phyloP scores from a whole-genome alignment of 2,329 filamentous ascomycete genomes.

The Fusarium brevicatenulatum region DNA sequence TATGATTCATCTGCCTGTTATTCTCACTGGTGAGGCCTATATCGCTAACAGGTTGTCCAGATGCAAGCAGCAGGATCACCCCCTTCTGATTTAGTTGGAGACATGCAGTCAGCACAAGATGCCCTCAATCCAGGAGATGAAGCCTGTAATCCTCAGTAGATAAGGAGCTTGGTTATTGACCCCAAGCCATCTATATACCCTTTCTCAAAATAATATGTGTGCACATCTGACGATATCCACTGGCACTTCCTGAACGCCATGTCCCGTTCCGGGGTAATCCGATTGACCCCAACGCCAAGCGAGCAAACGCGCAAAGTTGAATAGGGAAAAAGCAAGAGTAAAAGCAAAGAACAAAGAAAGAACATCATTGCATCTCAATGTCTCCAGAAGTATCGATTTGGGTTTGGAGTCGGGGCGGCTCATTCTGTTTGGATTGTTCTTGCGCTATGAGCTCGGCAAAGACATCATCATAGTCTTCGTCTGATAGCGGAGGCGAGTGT shows the following conservation, averaged over 20 bases:
- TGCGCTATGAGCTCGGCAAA: constrained; percentile 60
- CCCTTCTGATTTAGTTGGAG: constrained; percentile 88
- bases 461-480: constrained; percentile 70
- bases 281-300: constrained; percentile 36
- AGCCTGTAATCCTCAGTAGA: constrained; percentile 70
- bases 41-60: constrained; percentile 56
- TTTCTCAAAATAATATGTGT: constrained; percentile 38
- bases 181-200: constrained; percentile 44
- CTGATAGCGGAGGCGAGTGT: constrained; percentile 53
- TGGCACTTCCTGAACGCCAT: constrained; percentile 39
- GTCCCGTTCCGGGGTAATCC: constrained; percentile 11
- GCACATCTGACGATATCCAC: constrained; percentile 34
- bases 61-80: constrained; percentile 97
- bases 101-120: constrained; percentile 86
- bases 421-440: constrained; percentile 38
- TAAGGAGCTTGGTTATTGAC: constrained; percentile 33
- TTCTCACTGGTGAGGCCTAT: neutral
- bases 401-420: constrained; percentile 44
- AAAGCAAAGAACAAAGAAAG: neutral
- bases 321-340: neutral
- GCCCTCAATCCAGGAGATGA: constrained; percentile 70
- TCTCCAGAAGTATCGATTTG: constrained; percentile 61
- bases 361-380: constrained; percentile 27
- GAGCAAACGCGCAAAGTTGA: constrained; percentile 15
- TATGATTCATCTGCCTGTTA: constrained; percentile 53